phyloP scores from a whole-genome alignment of 129 eudicot genomes.

The Lactuca saligna region DNA sequence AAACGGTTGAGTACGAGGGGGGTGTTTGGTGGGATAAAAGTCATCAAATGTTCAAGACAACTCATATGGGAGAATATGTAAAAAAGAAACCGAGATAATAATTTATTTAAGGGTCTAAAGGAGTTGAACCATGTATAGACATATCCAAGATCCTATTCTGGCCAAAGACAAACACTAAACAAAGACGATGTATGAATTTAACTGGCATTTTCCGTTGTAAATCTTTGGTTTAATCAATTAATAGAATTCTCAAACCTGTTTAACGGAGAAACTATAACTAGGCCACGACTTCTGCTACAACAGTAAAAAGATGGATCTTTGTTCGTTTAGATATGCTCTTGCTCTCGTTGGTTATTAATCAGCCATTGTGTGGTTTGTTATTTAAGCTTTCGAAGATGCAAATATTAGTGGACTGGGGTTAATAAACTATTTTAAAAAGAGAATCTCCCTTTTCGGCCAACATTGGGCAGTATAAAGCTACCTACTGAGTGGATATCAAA shows the following conservation, averaged over 20 bases:
- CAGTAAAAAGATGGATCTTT: slow-evolving; percentile 13
- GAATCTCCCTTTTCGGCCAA: slow-evolving; percentile 32
- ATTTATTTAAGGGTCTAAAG: slow-evolving; percentile 18
- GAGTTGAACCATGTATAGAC: slow-evolving; percentile 24
- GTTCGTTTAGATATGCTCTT: slow-evolving; percentile 28
- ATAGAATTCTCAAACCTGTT: slow-evolving; percentile 1
- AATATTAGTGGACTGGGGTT: slow-evolving; percentile 31
- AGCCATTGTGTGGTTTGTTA: slow-evolving; percentile 20
- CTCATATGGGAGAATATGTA: slow-evolving; percentile 21
- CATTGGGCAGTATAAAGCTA: slow-evolving; percentile 28
- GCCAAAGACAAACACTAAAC: too few species aligned
- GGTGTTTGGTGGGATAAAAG: background rate
- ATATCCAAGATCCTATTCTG: background rate
- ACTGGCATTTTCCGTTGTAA: background rate
- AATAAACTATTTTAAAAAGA: slow-evolving; percentile 3
- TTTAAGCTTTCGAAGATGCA: slow-evolving; percentile 33
- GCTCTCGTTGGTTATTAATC: slow-evolving; percentile 29
- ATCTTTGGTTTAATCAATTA: background rate
- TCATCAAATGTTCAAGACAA: slow-evolving; percentile 15
- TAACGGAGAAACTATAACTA: background rate
- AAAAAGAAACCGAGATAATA: slow-evolving; percentile 1
- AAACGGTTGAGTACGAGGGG: background rate
- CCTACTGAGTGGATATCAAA: slow-evolving; percentile 23
- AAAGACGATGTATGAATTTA: background rate
- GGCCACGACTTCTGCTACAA: background rate